These are phyloP conservation scores for Diaporthe eres DNA, from an alignment of 2,329 filamentous ascomycete genomes.

Conservation along the genomic window DNA sequence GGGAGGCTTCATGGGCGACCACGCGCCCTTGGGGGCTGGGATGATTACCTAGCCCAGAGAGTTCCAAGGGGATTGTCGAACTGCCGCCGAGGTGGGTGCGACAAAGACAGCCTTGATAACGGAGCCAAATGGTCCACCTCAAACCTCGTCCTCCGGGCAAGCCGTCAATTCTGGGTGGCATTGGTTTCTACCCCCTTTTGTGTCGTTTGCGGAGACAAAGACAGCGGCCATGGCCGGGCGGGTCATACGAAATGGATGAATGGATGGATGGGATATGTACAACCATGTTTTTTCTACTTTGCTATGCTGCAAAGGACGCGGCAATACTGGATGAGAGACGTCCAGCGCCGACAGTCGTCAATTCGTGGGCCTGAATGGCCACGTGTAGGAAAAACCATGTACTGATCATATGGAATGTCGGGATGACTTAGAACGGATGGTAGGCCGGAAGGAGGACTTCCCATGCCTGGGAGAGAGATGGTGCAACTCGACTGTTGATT, in stretches of 20 bases:
- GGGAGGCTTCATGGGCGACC: neutral
- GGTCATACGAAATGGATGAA: conserved; percentile 34
- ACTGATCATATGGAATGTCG: conserved; percentile 23
- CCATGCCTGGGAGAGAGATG: neutral
- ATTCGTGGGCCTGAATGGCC: conserved; percentile 27
- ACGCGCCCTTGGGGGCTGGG: neutral
- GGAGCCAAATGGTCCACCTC: neutral
- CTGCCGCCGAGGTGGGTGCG: neutral
- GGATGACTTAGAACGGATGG: conserved; percentile 33
- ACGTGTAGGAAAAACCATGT: conserved; percentile 38
- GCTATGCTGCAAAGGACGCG: conserved; percentile 24
- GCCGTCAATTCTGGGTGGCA: neutral
- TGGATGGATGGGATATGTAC: conserved; percentile 38
- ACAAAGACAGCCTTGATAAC: neutral
- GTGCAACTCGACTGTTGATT: neutral
- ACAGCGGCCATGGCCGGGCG: neutral
- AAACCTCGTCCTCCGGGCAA: neutral
- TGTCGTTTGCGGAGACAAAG: conserved; percentile 19
- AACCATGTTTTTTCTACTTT: conserved; percentile 35
- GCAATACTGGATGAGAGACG: conserved; percentile 13
- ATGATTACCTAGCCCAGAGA: neutral
- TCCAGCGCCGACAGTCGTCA: conserved; percentile 22
- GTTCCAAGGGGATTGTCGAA: neutral
- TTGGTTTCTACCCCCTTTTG: neutral
- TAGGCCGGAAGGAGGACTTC: conserved; percentile 3